Conservation (phyloP, 768 basidiomycete species). For the Suillus clintonianus region DNA sequence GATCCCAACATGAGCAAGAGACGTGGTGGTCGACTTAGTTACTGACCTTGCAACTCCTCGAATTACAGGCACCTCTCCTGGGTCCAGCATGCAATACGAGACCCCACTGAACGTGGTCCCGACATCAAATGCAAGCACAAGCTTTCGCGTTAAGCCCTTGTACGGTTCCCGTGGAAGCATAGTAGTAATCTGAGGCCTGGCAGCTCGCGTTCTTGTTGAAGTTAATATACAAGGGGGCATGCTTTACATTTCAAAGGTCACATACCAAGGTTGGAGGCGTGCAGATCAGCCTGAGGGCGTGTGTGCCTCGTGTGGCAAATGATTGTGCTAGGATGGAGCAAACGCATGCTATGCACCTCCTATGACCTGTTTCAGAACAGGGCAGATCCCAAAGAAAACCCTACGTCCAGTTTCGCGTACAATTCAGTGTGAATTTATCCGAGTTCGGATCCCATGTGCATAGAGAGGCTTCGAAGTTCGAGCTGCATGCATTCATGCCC, state of each 20-base stretch:
- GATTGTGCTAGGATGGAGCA: not conserved
- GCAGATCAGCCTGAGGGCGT: not conserved
- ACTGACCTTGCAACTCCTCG: constrained; percentile 27
- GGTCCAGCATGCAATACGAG: constrained; percentile 37
- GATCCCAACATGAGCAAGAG: not conserved
- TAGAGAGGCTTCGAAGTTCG: not conserved
- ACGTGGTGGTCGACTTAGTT: not conserved
- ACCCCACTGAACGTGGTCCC: constrained; percentile 47
- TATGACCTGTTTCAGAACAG: not conserved
- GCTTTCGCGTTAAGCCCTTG: constrained; percentile 39
- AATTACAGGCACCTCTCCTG: constrained; percentile 34
- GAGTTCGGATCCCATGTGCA: not conserved
- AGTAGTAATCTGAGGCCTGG: constrained; percentile 1
- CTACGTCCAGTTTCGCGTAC: not conserved
- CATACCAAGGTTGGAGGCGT: not conserved
- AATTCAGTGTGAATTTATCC: not conserved
- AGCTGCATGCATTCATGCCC: not conserved
- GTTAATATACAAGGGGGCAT: not conserved
- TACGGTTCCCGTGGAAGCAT: constrained; percentile 35
- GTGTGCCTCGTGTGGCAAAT: not conserved
- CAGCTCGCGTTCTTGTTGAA: too few species aligned
- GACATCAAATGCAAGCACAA: constrained; percentile 46
- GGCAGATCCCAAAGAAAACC: not conserved
- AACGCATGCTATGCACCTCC: not conserved
- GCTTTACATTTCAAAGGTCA: not conserved